phyloP scores from a whole-genome alignment of 352 stramenopile species.

The Pythium dissimile region DNA sequence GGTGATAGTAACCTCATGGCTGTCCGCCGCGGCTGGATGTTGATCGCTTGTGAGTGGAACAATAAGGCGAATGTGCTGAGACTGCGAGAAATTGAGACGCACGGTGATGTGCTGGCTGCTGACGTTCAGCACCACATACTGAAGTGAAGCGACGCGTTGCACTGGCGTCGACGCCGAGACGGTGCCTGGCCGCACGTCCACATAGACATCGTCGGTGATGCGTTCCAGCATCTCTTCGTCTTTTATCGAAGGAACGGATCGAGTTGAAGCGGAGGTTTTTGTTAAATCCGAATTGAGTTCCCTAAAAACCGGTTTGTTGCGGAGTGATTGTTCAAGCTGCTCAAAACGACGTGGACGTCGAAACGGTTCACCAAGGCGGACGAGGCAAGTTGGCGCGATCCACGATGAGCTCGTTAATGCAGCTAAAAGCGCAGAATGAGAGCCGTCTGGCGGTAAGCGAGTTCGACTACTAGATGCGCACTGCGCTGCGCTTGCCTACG shows the following conservation, averaged over 20 bases:
- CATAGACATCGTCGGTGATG: conserved; percentile 31
- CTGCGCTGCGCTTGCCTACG: neutral
- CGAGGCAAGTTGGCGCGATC: neutral
- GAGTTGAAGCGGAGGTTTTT: conserved; percentile 6
- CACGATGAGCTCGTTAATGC: conserved; percentile 78
- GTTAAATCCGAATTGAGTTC: neutral
- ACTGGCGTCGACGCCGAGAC: neutral
- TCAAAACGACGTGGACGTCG: neutral
- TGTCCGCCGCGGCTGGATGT: neutral
- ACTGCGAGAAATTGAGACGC: conserved; percentile 42
- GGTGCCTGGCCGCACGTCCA: conserved; percentile 26
- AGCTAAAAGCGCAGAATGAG: conserved; percentile 82
- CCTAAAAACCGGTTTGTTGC: conserved; percentile 3
- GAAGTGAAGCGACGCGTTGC: conserved; percentile 20
- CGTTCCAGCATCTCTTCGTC: conserved; percentile 1
- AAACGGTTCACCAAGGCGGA: neutral
- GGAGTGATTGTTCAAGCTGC: conserved; percentile 4
- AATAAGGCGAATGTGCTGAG: conserved; percentile 31
- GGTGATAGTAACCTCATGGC: conserved; percentile 24
- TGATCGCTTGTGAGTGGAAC: conserved; percentile 1
- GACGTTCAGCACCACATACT: conserved; percentile 44
- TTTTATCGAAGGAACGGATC: neutral
- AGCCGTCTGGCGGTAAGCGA: conserved; percentile 56
- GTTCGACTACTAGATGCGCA: neutral
- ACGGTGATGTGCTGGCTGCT: conserved; percentile 35